These are phyloP conservation scores for Priceomyces haplophilus DNA, from an alignment of 805 yeast species.

Conservation along the genomic window DNA sequence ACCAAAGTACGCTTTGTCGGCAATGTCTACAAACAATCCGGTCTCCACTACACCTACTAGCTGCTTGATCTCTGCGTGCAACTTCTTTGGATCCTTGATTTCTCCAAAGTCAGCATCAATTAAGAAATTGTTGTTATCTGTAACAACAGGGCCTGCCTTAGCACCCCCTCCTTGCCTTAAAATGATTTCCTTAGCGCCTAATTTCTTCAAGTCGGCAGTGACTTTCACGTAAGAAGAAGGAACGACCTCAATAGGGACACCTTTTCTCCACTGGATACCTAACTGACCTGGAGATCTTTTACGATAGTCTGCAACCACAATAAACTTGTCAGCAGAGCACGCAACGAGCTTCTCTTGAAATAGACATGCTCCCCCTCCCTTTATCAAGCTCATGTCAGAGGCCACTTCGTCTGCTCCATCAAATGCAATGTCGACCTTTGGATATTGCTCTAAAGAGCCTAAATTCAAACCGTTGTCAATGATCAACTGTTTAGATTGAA, in stretches of 20 bases:
- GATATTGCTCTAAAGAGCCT: constrained; percentile 80
- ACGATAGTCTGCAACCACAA: constrained; percentile 89
- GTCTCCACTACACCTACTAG: constrained; percentile 96
- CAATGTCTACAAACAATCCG: constrained; percentile 77
- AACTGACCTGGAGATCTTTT: constrained; percentile 66
- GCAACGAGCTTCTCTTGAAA: constrained; percentile 96
- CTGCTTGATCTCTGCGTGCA: constrained; percentile 66
- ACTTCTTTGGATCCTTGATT: constrained; percentile 46
- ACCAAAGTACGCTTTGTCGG: constrained; percentile 84
- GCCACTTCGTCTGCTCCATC: constrained; percentile 99
- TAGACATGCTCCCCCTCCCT: constrained; percentile 98
- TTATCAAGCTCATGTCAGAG: constrained; percentile 72
- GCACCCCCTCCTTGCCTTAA: constrained; percentile 86
- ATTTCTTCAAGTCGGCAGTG: constrained; percentile 50
- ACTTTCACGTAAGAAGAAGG: constrained; percentile 85
- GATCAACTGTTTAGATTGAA: constrained; percentile 87
- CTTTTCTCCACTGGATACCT: constrained; percentile 82
- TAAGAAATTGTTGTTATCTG: constrained; percentile 92
- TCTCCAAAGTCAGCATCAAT: constrained; percentile 92
- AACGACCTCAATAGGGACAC: constrained; percentile 94
- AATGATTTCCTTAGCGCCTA: constrained; percentile 63
- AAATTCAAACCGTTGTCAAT: constrained; percentile 73
- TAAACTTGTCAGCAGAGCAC: constrained; percentile 66
- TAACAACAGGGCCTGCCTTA: constrained; percentile 95
- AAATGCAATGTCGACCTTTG: constrained; percentile 85